Base-by-base conservation (phyloP, 768 basidiomycete species). In the Calocybe indica region DNA sequence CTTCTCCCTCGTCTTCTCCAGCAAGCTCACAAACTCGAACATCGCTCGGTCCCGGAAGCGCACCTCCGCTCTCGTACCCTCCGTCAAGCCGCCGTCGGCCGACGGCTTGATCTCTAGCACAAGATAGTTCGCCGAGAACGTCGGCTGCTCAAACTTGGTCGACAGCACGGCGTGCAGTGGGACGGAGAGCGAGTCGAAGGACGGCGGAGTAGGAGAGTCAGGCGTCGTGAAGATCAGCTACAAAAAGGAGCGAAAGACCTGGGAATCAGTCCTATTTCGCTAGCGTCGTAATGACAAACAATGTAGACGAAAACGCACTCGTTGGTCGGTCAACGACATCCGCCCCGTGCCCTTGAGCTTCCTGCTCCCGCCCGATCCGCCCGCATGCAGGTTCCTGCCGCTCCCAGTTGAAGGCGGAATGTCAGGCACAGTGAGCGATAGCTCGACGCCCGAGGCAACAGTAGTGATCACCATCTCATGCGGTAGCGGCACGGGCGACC, bases 1-100 rank as follows among this genome's bases (percentile, higher is more conserved):
- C 40, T 77, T 69, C 66, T 90, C 87, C 43, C 88, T 76, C 32
- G 85, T 79, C 72, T 90, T 90, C 67, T 88, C 86, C 45, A 92
- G 64, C 22, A 79, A 62, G 41, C 75, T 78, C 34, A 83, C 79
- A 55, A 92, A 92, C 59, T 80, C 72, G 57, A 88, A 88, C 71
- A 89, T 79, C 9, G 79, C 76, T 38, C 75, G 71, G 58, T 86
- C 75, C 60, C 75, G 78, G 60, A 87, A 76, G 47, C 87, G 76
- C 36, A 90, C 66, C 62, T 89, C 85, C 3, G 75, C 77, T 44
- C 63, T 75, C 10, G 85, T 84, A 1, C 84, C 85, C 1, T 75
- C 65, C 0, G 76, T 75, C 34, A 90, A 67, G 7, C 82, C 83
- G n/a, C 88, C 87, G 9, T 72, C 79, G 1, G 74, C 59, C 7